A percentile compares a stretch with the other conserved stretches of the same genome.
Conservation (phyloP, 73 alveolate genomes). For the Paramecium sexaurelia region DNA sequence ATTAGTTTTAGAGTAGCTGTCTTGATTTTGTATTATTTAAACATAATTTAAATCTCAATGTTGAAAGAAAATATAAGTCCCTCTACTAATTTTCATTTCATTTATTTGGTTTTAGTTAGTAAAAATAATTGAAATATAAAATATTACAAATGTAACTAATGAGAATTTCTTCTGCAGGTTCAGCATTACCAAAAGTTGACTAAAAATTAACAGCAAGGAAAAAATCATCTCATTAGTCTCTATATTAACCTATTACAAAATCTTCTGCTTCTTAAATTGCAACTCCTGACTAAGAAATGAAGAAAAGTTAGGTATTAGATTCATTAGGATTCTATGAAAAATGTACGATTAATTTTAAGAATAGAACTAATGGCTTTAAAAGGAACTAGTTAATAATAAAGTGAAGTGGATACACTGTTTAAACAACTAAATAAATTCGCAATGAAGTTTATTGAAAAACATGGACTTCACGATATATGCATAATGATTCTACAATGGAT, state of each 20-base stretch:
- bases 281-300: background rate
- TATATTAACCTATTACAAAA: background rate
- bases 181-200: background rate
- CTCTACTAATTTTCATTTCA: background rate
- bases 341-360: background rate
- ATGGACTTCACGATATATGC: background rate
- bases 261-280: background rate
- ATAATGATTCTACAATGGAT: background rate
- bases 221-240: background rate
- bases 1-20: background rate
- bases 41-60: background rate
- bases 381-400: background rate
- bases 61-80: background rate
- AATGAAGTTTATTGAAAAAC: background rate
- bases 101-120: background rate
- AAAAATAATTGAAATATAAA: background rate
- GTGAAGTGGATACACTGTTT: background rate
- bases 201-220: background rate
- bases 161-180: background rate
- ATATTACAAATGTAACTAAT: background rate
- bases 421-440: background rate
- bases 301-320: background rate
- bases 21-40: background rate
- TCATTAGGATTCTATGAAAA: background rate
- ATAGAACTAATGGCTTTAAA: background rate